Conservation (phyloP, 306 rosid species). For the Gastrolobium villosum region DNA sequence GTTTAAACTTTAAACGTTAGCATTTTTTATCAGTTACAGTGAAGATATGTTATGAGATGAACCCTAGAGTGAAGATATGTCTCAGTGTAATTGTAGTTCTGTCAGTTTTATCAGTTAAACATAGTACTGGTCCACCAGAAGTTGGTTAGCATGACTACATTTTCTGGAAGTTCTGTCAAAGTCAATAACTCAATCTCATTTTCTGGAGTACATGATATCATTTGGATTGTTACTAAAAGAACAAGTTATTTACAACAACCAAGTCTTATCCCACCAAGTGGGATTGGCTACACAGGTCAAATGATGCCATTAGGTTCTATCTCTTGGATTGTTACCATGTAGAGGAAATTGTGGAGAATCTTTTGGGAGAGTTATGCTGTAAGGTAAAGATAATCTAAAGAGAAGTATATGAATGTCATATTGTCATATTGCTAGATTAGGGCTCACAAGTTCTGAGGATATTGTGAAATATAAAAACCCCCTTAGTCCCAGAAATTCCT, state of each 20-base stretch:
- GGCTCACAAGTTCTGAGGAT: background rate
- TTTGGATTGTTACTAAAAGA: background rate
- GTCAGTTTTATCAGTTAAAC: background rate
- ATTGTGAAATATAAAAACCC: background rate
- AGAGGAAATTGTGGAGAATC: background rate
- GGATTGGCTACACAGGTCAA: background rate
- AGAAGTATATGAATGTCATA: background rate
- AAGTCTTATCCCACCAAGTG: background rate
- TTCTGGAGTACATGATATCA: background rate
- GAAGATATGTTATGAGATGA: background rate
- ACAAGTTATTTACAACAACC: background rate
- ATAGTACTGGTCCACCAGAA: background rate
- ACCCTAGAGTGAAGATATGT: background rate
- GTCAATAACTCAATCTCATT: background rate
- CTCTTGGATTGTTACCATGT: conserved; percentile 6
- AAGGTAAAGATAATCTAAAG: conserved; percentile 18
- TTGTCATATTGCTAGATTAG: conserved; percentile 4
- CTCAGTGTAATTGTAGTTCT: conserved; percentile 34
- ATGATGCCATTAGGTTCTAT: background rate
- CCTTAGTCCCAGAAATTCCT: conserved; percentile 16
- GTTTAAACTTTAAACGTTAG: background rate
- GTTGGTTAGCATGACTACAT: background rate
- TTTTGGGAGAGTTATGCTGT: background rate
- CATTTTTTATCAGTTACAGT: conserved; percentile 26
- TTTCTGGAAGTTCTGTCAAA: background rate